Base-by-base conservation (phyloP, 2,329 filamentous ascomycete genomes). In the Aspergillus melleus region DNA sequence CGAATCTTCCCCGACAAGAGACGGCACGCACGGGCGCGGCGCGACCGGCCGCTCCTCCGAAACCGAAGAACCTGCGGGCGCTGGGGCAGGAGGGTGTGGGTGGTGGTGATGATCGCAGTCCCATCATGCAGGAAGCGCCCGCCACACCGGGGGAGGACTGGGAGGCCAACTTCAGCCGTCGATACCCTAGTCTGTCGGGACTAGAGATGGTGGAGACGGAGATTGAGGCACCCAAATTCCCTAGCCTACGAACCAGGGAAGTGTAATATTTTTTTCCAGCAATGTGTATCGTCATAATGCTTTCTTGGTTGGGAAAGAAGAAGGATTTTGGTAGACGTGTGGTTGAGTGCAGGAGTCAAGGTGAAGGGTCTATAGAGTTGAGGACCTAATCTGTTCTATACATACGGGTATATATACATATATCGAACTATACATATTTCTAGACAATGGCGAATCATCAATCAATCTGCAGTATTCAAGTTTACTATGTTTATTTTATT, bases 191-290 rank as follows among this genome's bases (percentile, higher is more conserved):
- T 72, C 79, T 98, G 60, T 88, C 88, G 58, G 86, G 91, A 10
- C 85, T 97, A 66, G 93, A 97, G 79, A 90, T 94, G 87, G 89
- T 92, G n/a, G 90, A 95, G 77, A 86, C 88, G 61, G 89, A 85
- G 66, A 81, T 83, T 53, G 77, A 78, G 60, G 64, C 75, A 52
- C 73, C 72, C 51, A 76, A 74, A 54, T 64, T 74, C 47, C 65
- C 73, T 26, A 70, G 71, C 60, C 59, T 79, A 55, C 70, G 77
- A 59, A 79, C 76, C 11, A 76, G 75, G 62, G 78, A 80, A 67
- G 74, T 80, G 60, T 79, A 74, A 64, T 63, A 26, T 39, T 42
- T 42, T 14, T 42, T 42, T 39, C n/a, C 14, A 2, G 1, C 30
- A 4, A 6, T 16, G 36, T 42, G 36, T 42, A 42, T 42, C 30